phyloP scores from a whole-genome alignment of 352 stramenopile genomes.

The Phytophthora agathidicida region DNA sequence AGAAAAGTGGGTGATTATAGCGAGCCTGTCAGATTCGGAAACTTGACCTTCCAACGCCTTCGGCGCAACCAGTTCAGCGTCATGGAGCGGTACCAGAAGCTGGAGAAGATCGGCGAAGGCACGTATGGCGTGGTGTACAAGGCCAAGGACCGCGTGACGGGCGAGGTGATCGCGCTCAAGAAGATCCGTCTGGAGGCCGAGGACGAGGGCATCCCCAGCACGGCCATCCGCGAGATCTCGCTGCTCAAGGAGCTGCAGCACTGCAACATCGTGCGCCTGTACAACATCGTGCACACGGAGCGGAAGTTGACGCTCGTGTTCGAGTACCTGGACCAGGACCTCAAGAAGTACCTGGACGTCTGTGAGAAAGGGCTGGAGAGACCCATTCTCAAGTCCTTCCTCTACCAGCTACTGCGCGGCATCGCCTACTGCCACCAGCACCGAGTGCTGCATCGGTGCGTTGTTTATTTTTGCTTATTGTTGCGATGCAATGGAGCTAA shows the following conservation, averaged over 20 bases:
- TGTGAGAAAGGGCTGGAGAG: slow-evolving; percentile 97
- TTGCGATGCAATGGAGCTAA: slow-evolving; percentile 5
- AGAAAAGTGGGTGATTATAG: slow-evolving; percentile 17
- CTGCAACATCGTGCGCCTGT: slow-evolving; percentile 98
- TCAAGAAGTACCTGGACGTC: slow-evolving; percentile 99
- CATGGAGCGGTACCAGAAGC: slow-evolving; percentile 94
- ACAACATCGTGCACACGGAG: slow-evolving; percentile 99
- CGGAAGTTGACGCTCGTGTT: slow-evolving; percentile 99
- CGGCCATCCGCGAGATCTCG: slow-evolving; percentile 98
- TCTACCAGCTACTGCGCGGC: slow-evolving; percentile 99
- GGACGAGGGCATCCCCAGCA: slow-evolving; percentile 98
- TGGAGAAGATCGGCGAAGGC: slow-evolving; percentile 97
- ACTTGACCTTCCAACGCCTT: slow-evolving; percentile 9
- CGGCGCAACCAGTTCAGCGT: slow-evolving; percentile 7
- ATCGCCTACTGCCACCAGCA: slow-evolving; percentile 99
- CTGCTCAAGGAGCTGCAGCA: slow-evolving; percentile 98
- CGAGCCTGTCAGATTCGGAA: slow-evolving; percentile 17
- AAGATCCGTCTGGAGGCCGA: slow-evolving; percentile 99
- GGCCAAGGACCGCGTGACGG: slow-evolving; percentile 94
- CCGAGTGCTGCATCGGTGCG: slow-evolving; percentile 91
- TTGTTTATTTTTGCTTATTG: slow-evolving; percentile 6
- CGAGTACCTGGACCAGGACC: slow-evolving; percentile 99
- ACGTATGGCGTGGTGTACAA: slow-evolving; percentile 99
- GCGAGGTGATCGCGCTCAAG: slow-evolving; percentile 99
- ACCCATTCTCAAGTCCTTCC: slow-evolving; percentile 94